phyloP scores from a whole-genome alignment of 2,329 filamentous ascomycete genomes.

The Leptosphaerulina australis region DNA sequence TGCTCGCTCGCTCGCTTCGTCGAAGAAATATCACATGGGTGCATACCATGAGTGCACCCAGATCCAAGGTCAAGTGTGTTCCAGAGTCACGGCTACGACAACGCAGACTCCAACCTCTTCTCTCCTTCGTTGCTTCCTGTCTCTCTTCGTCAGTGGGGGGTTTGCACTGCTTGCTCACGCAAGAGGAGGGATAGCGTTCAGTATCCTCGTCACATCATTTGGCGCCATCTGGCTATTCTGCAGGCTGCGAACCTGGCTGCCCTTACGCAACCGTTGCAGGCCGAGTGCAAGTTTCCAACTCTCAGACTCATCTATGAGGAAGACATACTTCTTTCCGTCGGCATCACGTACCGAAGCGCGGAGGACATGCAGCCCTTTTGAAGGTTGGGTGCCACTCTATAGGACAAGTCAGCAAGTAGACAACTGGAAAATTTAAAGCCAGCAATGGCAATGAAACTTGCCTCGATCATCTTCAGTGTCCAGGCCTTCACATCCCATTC shows the following conservation, averaged over 20 bases:
- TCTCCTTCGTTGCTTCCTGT: not conserved
- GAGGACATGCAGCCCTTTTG: slow-evolving; percentile 59
- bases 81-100: not conserved
- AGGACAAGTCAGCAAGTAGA: slow-evolving; percentile 16
- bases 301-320: slow-evolving; percentile 64
- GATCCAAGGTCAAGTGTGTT: not conserved
- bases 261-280: slow-evolving; percentile 61
- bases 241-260: slow-evolving; percentile 61
- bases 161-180: slow-evolving; percentile 3
- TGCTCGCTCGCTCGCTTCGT: slow-evolving; percentile 6
- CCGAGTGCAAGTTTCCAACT: slow-evolving; percentile 68
- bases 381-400: slow-evolving; percentile 53
- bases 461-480: slow-evolving; percentile 90
- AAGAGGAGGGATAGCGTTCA: slow-evolving; percentile 43
- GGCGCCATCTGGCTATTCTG: slow-evolving; percentile 60
- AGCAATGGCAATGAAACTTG: slow-evolving; percentile 20
- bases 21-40: slow-evolving; percentile 1
- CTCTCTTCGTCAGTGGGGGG: too few relatives aligned
- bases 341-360: slow-evolving; percentile 64
- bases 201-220: slow-evolving; percentile 49
- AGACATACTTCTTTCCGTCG: slow-evolving; percentile 67
- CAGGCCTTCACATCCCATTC: slow-evolving; percentile 99
- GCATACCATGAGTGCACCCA: slow-evolving; percentile 7
- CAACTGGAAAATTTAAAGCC: slow-evolving; percentile 3
- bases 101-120: not conserved